Base-by-base conservation (phyloP, 1,284 basidiomycete genomes). In the Tylopilus sp. region DNA sequence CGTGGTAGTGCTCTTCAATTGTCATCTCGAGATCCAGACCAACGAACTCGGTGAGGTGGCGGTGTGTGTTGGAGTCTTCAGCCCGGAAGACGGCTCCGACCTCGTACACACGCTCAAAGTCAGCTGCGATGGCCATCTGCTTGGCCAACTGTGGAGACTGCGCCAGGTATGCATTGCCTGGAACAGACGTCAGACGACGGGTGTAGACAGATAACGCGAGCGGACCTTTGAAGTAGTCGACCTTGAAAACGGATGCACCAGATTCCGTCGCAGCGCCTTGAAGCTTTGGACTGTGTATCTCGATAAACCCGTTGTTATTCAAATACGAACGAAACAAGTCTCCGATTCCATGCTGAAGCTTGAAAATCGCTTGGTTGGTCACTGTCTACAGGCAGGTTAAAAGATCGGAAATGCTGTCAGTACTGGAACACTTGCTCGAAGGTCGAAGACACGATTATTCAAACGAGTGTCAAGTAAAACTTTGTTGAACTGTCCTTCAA, bases 1-100 rank as follows among this genome's bases (percentile, higher is more conserved):
- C 97, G 72, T 99, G 95, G 65, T 99, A 99, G 69, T 98, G 94
- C 67, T 98, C 94, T 65, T 97, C 90, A 57, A 99, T 94, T 2
- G 86, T 79, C 97, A 99, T 99, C 71, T 99, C 97, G 58, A 99
- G 78, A 89, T 99, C 97, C 59, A 99, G 86, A 42, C 97, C 97
- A 58, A 94, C 91, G 71, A 98, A 99, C 71, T 99, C 97, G 39
- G 97, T 99, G 75, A 99, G 80, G 75, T 99, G 97, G 46, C 97
- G 87, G 68, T 97, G 92, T 4, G 96, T 98, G 71, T 97, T 96
- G 36, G 94, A 90, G 70, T 98, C 85, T 70, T 99, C 96, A n/a
- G 96, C 96, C 56, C 96, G 91, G 78, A 99, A 99, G 43, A 98
- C 94, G 49, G 85, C 84, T 0, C 87, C 96, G 55, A 99, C 94